These are phyloP conservation scores for Neofusicoccum cordaticola DNA, from an alignment of 2,329 filamentous ascomycete species.

Conservation along the genomic window DNA sequence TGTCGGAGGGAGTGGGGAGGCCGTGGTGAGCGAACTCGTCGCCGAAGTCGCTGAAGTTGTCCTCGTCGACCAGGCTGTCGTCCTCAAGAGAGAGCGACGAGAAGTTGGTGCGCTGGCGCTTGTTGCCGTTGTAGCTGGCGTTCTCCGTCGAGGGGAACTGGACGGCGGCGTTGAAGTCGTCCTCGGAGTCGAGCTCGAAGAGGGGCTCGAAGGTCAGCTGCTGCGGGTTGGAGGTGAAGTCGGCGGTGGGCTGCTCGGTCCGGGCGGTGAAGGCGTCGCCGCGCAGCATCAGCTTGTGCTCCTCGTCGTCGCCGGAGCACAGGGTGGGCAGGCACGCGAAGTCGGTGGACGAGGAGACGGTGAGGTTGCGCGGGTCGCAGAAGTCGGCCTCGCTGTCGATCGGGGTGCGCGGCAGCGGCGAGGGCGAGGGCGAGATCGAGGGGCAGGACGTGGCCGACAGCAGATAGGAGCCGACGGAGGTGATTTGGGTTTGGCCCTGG, in stretches of 20 bases:
- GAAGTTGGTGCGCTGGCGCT: slow-evolving; percentile 71
- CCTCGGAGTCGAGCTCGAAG: slow-evolving; percentile 86
- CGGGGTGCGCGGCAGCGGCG: slow-evolving; percentile 69
- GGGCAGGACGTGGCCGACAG: slow-evolving; percentile 72
- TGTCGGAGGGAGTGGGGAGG: slow-evolving; percentile 62
- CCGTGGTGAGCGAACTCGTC: slow-evolving; percentile 63
- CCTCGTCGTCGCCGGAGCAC: slow-evolving; percentile 62
- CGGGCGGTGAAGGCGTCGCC: slow-evolving; percentile 37
- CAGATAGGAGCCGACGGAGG: slow-evolving; percentile 57
- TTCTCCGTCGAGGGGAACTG: slow-evolving; percentile 63
- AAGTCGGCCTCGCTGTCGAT: slow-evolving; percentile 74
- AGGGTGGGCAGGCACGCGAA: slow-evolving; percentile 64
- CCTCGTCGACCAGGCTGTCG: slow-evolving; percentile 73
- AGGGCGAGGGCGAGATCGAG: slow-evolving; percentile 82
- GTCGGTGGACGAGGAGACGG: slow-evolving; percentile 63
- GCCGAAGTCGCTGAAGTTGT: slow-evolving; percentile 73
- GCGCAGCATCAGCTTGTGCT: slow-evolving; percentile 53
- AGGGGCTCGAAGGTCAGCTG: slow-evolving; percentile 79
- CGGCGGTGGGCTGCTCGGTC: slow-evolving; percentile 33
- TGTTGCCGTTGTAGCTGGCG: slow-evolving; percentile 59
- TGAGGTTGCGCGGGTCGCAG: slow-evolving; percentile 88
- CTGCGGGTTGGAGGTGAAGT: slow-evolving; percentile 51
- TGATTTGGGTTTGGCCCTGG: slow-evolving; percentile 35
- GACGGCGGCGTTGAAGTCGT: slow-evolving; percentile 77
- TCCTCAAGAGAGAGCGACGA: slow-evolving; percentile 63